Evolutionary conservation across 106 monocot genomes (phyloP).

Genomic region (Dendrobium catenatum): DNA sequence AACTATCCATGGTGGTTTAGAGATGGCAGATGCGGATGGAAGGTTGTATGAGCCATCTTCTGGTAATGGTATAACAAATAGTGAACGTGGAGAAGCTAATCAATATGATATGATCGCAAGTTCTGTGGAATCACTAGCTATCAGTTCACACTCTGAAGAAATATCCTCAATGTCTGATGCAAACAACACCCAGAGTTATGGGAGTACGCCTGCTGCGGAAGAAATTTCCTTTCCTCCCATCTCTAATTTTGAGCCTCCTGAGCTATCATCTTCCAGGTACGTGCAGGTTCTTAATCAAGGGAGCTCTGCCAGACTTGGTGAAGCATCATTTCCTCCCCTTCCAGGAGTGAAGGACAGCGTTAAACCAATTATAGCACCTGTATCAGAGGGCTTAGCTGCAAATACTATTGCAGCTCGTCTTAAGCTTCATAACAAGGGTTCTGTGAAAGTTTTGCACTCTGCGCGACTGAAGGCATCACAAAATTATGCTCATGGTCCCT

Average conservation of each 20-base stretch:
- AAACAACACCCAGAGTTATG: slow-evolving; percentile 21
- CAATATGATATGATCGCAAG: slow-evolving; percentile 19
- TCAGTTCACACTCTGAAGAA: slow-evolving; percentile 17
- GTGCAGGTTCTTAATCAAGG: slow-evolving; percentile 48
- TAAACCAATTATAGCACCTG: slow-evolving; percentile 20
- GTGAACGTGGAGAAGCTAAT: slow-evolving; percentile 15
- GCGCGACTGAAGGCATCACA: slow-evolving; percentile 15
- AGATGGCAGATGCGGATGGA: slow-evolving; percentile 26
- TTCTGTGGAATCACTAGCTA: slow-evolving; percentile 28
- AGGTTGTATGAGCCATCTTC: slow-evolving; percentile 27
- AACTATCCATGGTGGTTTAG: slow-evolving; percentile 38
- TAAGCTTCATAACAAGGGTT: slow-evolving; percentile 22
- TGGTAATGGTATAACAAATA: not conserved
- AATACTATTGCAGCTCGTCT: slow-evolving; percentile 46
- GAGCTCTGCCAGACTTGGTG: slow-evolving; percentile 30
- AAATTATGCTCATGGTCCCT: slow-evolving; percentile 7
- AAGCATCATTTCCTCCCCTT: slow-evolving; percentile 84
- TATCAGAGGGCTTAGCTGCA: slow-evolving; percentile 17
- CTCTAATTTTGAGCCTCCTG: slow-evolving; percentile 39
- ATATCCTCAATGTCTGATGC: slow-evolving; percentile 12
- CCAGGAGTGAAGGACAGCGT: slow-evolving; percentile 43
- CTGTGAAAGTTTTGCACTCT: slow-evolving; percentile 20
- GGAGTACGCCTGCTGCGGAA: slow-evolving; percentile 27
- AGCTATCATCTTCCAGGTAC: slow-evolving; percentile 49
- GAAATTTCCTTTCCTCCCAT: slow-evolving; percentile 71